A percentile compares a stretch with the other conserved stretches of the same genome.
These are phyloP conservation scores for Boletus smithii DNA, from an alignment of 1,284 basidiomycete species.

Conservation along the genomic window DNA sequence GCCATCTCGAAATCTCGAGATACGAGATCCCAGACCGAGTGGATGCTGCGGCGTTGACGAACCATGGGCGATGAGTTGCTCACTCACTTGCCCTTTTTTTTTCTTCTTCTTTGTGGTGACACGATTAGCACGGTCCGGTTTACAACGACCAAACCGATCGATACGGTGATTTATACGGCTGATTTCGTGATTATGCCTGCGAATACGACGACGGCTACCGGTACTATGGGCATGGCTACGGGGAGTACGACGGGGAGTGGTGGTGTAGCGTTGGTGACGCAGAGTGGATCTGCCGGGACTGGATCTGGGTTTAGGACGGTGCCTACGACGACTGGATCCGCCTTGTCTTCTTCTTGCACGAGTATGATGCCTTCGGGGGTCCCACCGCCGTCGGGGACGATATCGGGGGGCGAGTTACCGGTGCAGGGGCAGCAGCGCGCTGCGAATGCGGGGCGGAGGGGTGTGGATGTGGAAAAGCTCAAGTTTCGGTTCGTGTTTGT, in stretches of 20 bases:
- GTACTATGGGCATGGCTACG: too few species aligned
- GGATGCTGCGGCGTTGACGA: slow-evolving; percentile 5
- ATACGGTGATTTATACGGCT: slow-evolving; percentile 35
- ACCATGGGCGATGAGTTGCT: background rate
- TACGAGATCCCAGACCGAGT: too few species aligned
- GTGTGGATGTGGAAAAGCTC: slow-evolving; percentile 42
- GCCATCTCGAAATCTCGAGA: background rate
- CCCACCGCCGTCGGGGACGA: slow-evolving; percentile 18
- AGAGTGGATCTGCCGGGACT: background rate
- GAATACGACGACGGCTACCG: slow-evolving; percentile 12
- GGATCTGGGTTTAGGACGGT: slow-evolving; percentile 3
- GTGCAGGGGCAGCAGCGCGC: slow-evolving; percentile 14
- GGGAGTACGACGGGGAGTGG: background rate
- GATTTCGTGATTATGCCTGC: slow-evolving; percentile 34
- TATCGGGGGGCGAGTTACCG: background rate
- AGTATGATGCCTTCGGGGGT: slow-evolving; percentile 13
- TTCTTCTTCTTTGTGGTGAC: too few species aligned
- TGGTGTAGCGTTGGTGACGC: slow-evolving; percentile 5
- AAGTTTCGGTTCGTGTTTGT: slow-evolving; percentile 53
- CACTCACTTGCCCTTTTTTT: too few species aligned
- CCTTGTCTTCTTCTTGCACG: background rate
- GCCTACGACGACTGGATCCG: background rate
- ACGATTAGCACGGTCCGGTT: slow-evolving; percentile 39
- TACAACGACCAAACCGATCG: slow-evolving; percentile 21
- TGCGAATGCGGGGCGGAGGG: slow-evolving; percentile 23